These are phyloP conservation scores for Ceratocystis eucalypticola DNA, from an alignment of 2,329 filamentous ascomycete species.

Conservation along the genomic window DNA sequence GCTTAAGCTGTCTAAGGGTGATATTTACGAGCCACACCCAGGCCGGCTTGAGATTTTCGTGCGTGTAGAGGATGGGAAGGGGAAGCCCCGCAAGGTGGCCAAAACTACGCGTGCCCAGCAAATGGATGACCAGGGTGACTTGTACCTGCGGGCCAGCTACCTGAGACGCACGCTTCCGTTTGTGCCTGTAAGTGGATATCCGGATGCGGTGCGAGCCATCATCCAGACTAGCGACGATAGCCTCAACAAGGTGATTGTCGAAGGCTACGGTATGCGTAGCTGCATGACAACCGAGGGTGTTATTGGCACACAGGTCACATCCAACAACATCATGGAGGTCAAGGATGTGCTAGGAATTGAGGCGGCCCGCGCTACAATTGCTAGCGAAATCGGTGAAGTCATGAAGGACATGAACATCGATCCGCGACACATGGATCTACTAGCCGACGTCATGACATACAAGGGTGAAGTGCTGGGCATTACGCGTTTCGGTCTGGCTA, in stretches of 20 bases:
- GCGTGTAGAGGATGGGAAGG: slow-evolving; percentile 39
- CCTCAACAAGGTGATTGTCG: slow-evolving; percentile 67
- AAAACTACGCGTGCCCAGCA: slow-evolving; percentile 33
- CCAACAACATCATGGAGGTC: slow-evolving; percentile 86
- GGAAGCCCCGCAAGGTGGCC: slow-evolving; percentile 35
- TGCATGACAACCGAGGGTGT: slow-evolving; percentile 94
- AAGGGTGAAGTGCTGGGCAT: slow-evolving; percentile 95
- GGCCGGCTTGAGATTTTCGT: slow-evolving; percentile 63
- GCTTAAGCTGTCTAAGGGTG: slow-evolving; percentile 56
- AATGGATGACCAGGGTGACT: slow-evolving; percentile 30
- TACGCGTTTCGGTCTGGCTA: slow-evolving; percentile 86
- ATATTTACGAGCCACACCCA: slow-evolving; percentile 45
- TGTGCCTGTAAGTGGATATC: slow-evolving; percentile 81
- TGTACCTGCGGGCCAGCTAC: slow-evolving; percentile 68
- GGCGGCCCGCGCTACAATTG: slow-evolving; percentile 79
- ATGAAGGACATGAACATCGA: slow-evolving; percentile 95
- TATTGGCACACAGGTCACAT: slow-evolving; percentile 56
- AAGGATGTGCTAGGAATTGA: slow-evolving; percentile 84
- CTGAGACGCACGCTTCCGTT: slow-evolving; percentile 68
- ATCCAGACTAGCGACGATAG: slow-evolving; percentile 65
- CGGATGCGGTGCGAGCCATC: slow-evolving; percentile 72
- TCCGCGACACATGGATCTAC: slow-evolving; percentile 90
- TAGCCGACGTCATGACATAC: slow-evolving; percentile 98
- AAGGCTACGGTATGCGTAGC: slow-evolving; percentile 78
- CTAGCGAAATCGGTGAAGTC: slow-evolving; percentile 72